Conservation (phyloP, 176 grass and related monocot genomes). For the Hyparrhenia diplandra region DNA sequence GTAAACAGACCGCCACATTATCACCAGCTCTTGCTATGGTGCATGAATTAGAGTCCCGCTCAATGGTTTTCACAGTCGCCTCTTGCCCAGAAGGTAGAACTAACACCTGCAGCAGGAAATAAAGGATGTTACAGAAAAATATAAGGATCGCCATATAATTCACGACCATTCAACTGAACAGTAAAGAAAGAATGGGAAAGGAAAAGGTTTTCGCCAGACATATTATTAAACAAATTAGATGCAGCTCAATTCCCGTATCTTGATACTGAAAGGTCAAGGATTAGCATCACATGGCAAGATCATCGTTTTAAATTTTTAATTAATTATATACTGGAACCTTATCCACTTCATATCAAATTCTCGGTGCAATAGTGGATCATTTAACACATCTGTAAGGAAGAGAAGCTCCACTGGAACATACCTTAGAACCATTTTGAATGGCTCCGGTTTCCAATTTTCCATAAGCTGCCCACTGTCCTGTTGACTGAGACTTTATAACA, state of each 20-base stretch:
- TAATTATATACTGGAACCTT: slow-evolving; percentile 1
- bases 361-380: background rate
- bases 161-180: slow-evolving; percentile 1
- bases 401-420: background rate
- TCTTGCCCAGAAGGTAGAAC: slow-evolving; percentile 65
- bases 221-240: background rate
- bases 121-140: slow-evolving; percentile 21
- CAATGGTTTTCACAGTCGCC: slow-evolving; percentile 67
- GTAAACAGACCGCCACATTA: slow-evolving; percentile 66
- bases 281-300: background rate
- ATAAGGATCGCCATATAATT: background rate
- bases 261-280: slow-evolving; percentile 16
- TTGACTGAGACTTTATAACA: slow-evolving; percentile 77
- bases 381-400: background rate
- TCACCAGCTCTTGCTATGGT: slow-evolving; percentile 79
- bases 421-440: slow-evolving; percentile 46
- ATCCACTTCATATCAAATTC: background rate
- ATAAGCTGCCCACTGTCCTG: slow-evolving; percentile 80
- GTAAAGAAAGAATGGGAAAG: background rate
- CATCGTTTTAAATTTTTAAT: background rate
- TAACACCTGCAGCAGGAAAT: slow-evolving; percentile 56
- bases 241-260: background rate
- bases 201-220: background rate
- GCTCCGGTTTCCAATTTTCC: slow-evolving; percentile 96
- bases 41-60: slow-evolving; percentile 67